Percentiles rank a stretch among this genome's conserved stretches.
These are phyloP conservation scores for Tympanopsis confertula DNA, from an alignment of 2,329 filamentous ascomycete genomes.

Conservation along the genomic window DNA sequence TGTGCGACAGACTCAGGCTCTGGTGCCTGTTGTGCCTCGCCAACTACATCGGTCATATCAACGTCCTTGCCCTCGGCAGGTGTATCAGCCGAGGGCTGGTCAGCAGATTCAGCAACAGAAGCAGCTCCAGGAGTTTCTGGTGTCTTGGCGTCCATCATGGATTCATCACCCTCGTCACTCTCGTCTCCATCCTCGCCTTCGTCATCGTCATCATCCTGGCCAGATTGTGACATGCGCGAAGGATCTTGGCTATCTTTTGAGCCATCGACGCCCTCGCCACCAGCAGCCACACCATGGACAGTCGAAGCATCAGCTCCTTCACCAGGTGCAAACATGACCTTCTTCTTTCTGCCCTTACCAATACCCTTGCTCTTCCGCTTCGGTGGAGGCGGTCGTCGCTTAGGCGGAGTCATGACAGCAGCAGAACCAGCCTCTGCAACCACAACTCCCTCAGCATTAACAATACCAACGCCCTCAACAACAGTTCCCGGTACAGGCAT, in stretches of 20 bases:
- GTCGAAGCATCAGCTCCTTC: not conserved
- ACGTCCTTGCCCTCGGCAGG: too few species aligned
- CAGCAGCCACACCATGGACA: not conserved
- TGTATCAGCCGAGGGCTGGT: not conserved
- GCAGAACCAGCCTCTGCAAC: slow-evolving; percentile 1
- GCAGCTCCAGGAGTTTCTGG: not conserved
- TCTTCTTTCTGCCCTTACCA: not conserved
- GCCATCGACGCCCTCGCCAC: not conserved
- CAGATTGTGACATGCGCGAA: not conserved
- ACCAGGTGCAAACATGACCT: slow-evolving; percentile 1
- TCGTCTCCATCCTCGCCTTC: not conserved
- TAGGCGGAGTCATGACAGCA: slow-evolving; percentile 1
- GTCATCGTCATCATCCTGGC: not conserved
- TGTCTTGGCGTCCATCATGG: slow-evolving; percentile 1
- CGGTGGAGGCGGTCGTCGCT: not conserved
- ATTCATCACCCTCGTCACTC: slow-evolving; percentile 1
- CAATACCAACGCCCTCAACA: not conserved
- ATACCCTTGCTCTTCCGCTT: not conserved
- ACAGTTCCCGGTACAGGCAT: not conserved
- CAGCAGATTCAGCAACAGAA: not conserved
- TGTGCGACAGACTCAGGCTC: not conserved
- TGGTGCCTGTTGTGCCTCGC: not conserved
- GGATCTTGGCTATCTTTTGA: not conserved
- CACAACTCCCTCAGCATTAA: not conserved
- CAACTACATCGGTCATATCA: not conserved